Evolutionary conservation across 768 basidiomycete species (phyloP).

Genomic region (Tylopilus balloui): DNA sequence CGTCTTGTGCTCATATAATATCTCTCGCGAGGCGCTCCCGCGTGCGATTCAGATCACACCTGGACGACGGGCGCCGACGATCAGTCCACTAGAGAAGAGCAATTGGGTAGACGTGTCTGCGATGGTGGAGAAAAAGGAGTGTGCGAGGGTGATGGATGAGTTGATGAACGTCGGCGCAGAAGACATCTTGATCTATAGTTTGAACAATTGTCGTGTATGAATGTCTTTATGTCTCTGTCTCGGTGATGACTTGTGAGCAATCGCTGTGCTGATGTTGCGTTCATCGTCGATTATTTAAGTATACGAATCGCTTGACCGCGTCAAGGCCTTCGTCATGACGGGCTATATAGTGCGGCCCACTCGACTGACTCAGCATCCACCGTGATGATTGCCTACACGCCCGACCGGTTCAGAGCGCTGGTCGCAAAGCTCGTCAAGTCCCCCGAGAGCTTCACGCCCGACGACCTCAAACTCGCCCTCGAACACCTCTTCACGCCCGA

Average conservation of each 20-base stretch:
- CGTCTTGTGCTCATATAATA: constrained; percentile 90
- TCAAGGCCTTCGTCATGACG: not conserved
- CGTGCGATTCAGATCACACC: constrained; percentile 74
- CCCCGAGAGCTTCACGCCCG: constrained; percentile 75
- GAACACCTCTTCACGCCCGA: constrained; percentile 69
- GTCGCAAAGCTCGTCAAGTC: constrained; percentile 75
- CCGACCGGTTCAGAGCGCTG: constrained; percentile 68
- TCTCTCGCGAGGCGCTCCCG: constrained; percentile 58
- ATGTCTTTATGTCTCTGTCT: not conserved
- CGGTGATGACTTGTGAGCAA: not conserved
- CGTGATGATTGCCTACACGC: constrained; percentile 27
- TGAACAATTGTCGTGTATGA: constrained; percentile 91
- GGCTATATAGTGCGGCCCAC: not conserved
- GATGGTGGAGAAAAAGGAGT: constrained; percentile 83
- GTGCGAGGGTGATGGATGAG: constrained; percentile 86
- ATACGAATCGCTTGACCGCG: too few species aligned
- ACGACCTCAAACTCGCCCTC: constrained; percentile 70
- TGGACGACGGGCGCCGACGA: constrained; percentile 83
- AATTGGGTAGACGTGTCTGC: constrained; percentile 89
- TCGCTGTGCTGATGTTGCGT: too few species aligned
- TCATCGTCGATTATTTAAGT: too few species aligned
- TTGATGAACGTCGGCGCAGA: constrained; percentile 80
- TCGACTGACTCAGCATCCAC: not conserved
- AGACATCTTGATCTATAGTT: constrained; percentile 83
- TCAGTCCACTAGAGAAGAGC: constrained; percentile 76